Evolutionary conservation across 2,329 filamentous ascomycete genomes (phyloP).

Genomic region (Hymenoscyphus fructigenus): DNA sequence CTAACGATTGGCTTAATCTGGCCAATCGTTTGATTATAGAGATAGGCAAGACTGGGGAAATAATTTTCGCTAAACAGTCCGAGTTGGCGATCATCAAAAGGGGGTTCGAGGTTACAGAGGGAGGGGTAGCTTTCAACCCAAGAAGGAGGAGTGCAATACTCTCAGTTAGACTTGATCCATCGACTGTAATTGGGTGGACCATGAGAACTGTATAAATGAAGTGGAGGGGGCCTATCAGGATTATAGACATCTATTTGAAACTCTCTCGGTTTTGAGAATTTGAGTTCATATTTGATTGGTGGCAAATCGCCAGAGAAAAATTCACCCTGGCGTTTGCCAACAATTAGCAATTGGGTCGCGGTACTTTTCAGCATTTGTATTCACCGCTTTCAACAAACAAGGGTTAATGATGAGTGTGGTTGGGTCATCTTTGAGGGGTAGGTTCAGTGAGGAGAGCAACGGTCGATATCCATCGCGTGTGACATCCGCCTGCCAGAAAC

Average conservation of each 20-base stretch:
- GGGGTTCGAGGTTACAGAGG: slow-evolving; percentile 25
- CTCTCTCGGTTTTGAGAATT: too few relatives aligned
- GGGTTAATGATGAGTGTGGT: background rate
- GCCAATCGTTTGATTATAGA: slow-evolving; percentile 22
- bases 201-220: too few relatives aligned
- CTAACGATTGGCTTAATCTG: slow-evolving; percentile 36
- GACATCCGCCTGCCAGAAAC: background rate
- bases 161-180: too few relatives aligned
- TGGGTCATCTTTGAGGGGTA: background rate
- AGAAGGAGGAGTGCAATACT: too few relatives aligned
- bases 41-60: slow-evolving; percentile 19
- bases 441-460: background rate
- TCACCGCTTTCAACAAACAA: background rate
- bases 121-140: too few relatives aligned
- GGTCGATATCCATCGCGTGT: background rate
- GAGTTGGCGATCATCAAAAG: slow-evolving; percentile 33
- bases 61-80: slow-evolving; percentile 31
- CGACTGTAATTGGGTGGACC: too few relatives aligned
- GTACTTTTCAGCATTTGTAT: background rate
- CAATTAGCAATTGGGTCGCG: background rate
- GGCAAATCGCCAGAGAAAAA: too few relatives aligned
- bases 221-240: too few relatives aligned
- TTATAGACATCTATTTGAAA: too few relatives aligned
- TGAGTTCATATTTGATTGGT: background rate
- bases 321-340: too few relatives aligned